Base-by-base conservation (phyloP, 257 asterid genomes). In the Thymus quinquecostatus region DNA sequence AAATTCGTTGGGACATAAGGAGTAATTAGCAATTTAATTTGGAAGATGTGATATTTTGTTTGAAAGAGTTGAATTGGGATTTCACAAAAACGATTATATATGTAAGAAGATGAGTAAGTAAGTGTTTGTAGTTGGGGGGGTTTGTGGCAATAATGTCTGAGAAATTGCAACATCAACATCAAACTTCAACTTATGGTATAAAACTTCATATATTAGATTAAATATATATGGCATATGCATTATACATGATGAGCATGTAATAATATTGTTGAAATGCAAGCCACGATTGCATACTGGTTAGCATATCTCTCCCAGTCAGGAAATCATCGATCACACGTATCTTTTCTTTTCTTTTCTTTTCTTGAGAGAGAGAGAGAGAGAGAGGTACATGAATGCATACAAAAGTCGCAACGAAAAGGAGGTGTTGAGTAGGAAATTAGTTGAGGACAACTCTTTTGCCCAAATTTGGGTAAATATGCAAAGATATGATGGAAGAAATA, bases 381-480 rank as follows among this genome's bases (percentile, higher is more conserved):
- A 48, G 54, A 0, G 54, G 50, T 14, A 34, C 33, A 38, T 38
- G 41, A 38, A 41, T 30, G 27, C 53, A 41, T 63, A 36, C 21
- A 63, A 27, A 63, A 63, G 54, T 41, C 36, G 53, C 11, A 62
- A 62, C 2, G 8, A 63, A 43, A 63, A 43, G 68, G 69, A 29
- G 56, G 27, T 21, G 44, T 45, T 29, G 69, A 47, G 43, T 64
- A 43, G 44, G 68, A 63, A 63, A 63, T 38, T 64, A 64, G 70
- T 64, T 64, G 8, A 30, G 29, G 30, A 47, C 69, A 47, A 45
- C 68, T 63, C 54, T 63, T 43, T 43, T 63, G 11, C 38, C 68
- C 70, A 29, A 45, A 45, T 64, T 64, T 47, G 44, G 57, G 57
- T 47, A 47, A 30, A 45, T 45, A 9, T 40, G 30, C 41, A 64